Percentiles rank a stretch among this genome's conserved stretches.
These are phyloP conservation scores for Dryas octopetala DNA, from an alignment of 306 rosid genomes.

Conservation along the genomic window DNA sequence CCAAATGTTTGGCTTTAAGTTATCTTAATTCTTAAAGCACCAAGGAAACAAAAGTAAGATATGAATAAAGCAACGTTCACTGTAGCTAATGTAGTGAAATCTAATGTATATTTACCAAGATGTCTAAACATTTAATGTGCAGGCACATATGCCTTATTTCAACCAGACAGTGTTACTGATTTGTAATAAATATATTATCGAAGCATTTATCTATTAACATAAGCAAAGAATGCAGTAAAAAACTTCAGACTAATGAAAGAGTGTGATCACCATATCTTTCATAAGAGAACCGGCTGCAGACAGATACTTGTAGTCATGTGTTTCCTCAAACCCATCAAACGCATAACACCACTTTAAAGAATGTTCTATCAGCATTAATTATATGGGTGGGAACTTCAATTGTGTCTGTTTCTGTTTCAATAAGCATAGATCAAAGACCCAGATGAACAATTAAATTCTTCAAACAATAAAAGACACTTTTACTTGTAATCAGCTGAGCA, in stretches of 20 bases:
- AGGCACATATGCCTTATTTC: not conserved
- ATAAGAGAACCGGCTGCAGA: slow-evolving; percentile 91
- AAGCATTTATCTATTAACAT: not conserved
- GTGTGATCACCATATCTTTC: slow-evolving; percentile 73
- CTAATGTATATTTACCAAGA: not conserved
- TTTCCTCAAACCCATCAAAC: slow-evolving; percentile 81
- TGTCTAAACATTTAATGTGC: not conserved
- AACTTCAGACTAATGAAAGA: slow-evolving; percentile 18
- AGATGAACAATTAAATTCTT: slow-evolving; percentile 16
- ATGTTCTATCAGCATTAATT: slow-evolving; percentile 43
- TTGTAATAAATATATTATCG: not conserved
- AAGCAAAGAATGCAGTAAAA: not conserved
- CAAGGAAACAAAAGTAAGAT: no score
- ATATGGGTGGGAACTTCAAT: slow-evolving; percentile 38
- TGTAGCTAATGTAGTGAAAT: not conserved
- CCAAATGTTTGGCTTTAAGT: no score
- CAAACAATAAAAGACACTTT: not conserved
- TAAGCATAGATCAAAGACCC: slow-evolving; percentile 28
- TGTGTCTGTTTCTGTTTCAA: slow-evolving; percentile 34
- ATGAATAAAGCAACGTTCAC: not conserved
- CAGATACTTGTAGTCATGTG: slow-evolving; percentile 67
- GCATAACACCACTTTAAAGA: slow-evolving; percentile 74
- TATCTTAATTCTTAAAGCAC: no score
- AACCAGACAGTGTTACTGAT: not conserved
- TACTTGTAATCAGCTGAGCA: no score